These are phyloP conservation scores for Neobulgaria alba DNA, from an alignment of 2,329 filamentous ascomycete genomes.

Conservation along the genomic window DNA sequence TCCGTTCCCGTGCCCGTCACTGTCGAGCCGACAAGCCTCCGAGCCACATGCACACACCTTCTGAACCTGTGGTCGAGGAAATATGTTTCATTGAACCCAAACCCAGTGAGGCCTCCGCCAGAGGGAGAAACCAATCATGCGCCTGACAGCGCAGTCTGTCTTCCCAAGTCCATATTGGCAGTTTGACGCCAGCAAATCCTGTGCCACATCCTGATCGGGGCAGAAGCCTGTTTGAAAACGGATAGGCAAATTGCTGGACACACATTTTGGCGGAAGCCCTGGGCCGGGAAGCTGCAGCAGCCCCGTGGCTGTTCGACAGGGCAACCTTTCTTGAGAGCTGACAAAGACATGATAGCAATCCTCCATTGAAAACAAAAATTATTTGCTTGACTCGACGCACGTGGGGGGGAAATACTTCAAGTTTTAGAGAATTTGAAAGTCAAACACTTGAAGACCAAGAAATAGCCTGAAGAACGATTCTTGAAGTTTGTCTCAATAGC, in stretches of 20 bases:
- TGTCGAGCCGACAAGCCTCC: constrained; percentile 19
- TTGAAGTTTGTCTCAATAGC: neutral
- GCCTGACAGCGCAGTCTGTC: constrained; percentile 21
- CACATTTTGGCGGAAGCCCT: constrained; percentile 24
- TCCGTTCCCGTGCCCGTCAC: constrained; percentile 24
- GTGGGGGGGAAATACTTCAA: constrained; percentile 32
- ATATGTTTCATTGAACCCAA: constrained; percentile 22
- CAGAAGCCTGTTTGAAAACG: constrained; percentile 27
- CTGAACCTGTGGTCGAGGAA: constrained; percentile 25
- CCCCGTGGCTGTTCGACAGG: constrained; percentile 32
- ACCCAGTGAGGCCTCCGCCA: constrained; percentile 19
- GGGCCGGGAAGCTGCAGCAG: constrained; percentile 39
- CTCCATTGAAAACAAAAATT: constrained; percentile 16
- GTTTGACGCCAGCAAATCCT: constrained; percentile 28
- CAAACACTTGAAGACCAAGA: constrained; percentile 2
- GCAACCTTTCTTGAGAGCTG: constrained; percentile 30
- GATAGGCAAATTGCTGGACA: constrained; percentile 19
- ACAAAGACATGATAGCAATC: constrained; percentile 36
- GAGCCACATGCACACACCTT: constrained; percentile 21
- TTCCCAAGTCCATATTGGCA: constrained; percentile 19
- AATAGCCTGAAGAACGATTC: neutral
- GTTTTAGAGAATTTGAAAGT: constrained; percentile 9
- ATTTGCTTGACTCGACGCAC: constrained; percentile 47
- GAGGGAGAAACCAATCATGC: constrained; percentile 19
- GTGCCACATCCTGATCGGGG: constrained; percentile 25